Percentiles rank a stretch among this genome's conserved stretches.
These are phyloP conservation scores for Agroathelia rolfsii DNA, from an alignment of 1,284 basidiomycete species.

Conservation along the genomic window DNA sequence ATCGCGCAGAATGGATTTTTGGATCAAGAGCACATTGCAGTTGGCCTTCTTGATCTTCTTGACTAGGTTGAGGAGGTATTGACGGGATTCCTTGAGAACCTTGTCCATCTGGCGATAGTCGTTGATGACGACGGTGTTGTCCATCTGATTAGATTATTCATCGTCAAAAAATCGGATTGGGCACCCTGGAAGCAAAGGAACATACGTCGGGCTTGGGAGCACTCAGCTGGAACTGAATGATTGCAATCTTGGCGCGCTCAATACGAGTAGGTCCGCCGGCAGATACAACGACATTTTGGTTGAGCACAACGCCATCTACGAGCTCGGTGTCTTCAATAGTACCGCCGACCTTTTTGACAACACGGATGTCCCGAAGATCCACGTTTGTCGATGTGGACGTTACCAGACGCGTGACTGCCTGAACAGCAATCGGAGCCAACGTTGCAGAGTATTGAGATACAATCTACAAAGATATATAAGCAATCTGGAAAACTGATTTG, in stretches of 20 bases:
- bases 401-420: constrained; percentile 87
- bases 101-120: constrained; percentile 99
- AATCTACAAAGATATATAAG: constrained; percentile 46
- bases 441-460: constrained; percentile 99
- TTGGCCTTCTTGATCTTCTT: constrained; percentile 99
- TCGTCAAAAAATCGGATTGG: constrained; percentile 4
- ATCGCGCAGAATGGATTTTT: constrained; percentile 98
- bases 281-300: constrained; percentile 87
- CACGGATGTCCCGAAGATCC: constrained; percentile 90
- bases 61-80: constrained; percentile 96
- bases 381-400: constrained; percentile 86
- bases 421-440: constrained; percentile 93
- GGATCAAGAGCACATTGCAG: constrained; percentile 97
- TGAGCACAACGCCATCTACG: constrained; percentile 91
- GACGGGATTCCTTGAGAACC: constrained; percentile 97
- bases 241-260: constrained; percentile 97
- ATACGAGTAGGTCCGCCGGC: constrained; percentile 92
- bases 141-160: constrained; percentile 62
- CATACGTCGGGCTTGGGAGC: constrained; percentile 96
- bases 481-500: constrained; percentile 5
- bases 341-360: constrained; percentile 98
- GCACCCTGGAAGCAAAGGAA: constrained; percentile 9
- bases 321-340: constrained; percentile 99
- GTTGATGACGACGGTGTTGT: constrained; percentile 98
- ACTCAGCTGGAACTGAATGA: constrained; percentile 97